phyloP scores from a whole-genome alignment of 2,329 filamentous ascomycete species.

The Colletotrichum sublineola region DNA sequence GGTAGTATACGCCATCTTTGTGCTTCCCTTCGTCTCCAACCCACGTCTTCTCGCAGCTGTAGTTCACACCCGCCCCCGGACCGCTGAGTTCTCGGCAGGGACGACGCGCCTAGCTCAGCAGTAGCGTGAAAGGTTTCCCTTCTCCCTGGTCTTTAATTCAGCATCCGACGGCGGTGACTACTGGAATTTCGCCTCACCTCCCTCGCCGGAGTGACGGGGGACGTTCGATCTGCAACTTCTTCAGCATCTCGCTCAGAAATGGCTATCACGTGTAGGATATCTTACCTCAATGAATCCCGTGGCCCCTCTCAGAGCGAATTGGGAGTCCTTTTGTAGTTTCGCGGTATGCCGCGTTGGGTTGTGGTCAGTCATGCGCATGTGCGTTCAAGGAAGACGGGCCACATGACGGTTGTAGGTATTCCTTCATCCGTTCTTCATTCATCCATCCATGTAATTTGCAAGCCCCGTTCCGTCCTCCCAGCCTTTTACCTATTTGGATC shows the following conservation, averaged over 20 bases:
- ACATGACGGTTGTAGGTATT: slow-evolving; percentile 28
- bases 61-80: not conserved
- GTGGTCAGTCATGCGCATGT: slow-evolving; percentile 18
- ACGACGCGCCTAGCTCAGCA: not conserved
- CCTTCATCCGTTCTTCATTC: slow-evolving; percentile 27
- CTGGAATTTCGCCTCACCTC: not conserved
- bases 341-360: not conserved
- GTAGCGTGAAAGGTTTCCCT: not conserved
- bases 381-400: slow-evolving; percentile 14
- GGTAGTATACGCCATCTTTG: not conserved
- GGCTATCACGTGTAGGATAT: not conserved
- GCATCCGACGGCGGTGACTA: not conserved
- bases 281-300: not conserved
- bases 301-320: not conserved
- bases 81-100: not conserved
- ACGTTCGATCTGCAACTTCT: not conserved
- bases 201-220: not conserved
- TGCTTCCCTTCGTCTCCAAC: not conserved
- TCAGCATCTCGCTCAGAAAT: not conserved
- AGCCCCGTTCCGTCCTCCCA: slow-evolving; percentile 10
- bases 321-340: slow-evolving; percentile 12
- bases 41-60: not conserved
- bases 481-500: slow-evolving; percentile 12
- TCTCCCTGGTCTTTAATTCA: not conserved
- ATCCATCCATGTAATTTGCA: slow-evolving; percentile 25